Evolutionary conservation across 768 basidiomycete species (phyloP).

Genomic region (Rubroboletus pulcherrimus): DNA sequence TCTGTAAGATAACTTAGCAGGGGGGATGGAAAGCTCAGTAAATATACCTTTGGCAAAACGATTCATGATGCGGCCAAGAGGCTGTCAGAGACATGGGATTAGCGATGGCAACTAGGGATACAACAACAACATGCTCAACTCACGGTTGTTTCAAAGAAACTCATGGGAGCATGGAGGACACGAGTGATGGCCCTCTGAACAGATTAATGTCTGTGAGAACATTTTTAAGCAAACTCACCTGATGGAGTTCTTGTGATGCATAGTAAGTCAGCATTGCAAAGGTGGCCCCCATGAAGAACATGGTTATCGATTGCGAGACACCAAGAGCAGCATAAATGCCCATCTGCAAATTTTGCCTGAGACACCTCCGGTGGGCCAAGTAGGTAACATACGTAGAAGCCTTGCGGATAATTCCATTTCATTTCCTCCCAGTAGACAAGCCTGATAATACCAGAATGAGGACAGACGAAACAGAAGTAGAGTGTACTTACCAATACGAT

Average conservation of each 20-base stretch:
- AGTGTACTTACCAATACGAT: slow-evolving; percentile 58
- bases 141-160: slow-evolving; percentile 85
- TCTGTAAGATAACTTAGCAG: slow-evolving; percentile 33
- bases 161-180: slow-evolving; percentile 83
- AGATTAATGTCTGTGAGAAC: not conserved
- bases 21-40: not conserved
- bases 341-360: slow-evolving; percentile 47
- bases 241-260: slow-evolving; percentile 68
- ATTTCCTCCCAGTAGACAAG: slow-evolving; percentile 65
- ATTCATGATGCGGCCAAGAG: slow-evolving; percentile 86
- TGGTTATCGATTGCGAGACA: slow-evolving; percentile 60
- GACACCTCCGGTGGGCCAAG: slow-evolving; percentile 27
- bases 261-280: slow-evolving; percentile 72
- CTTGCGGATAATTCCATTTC: slow-evolving; percentile 56
- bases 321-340: slow-evolving; percentile 76
- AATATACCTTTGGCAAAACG: slow-evolving; percentile 73
- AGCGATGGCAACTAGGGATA: not conserved
- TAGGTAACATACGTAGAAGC: slow-evolving; percentile 61
- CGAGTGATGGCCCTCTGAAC: slow-evolving; percentile 56
- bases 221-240: slow-evolving; percentile 31
- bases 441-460: slow-evolving; percentile 34
- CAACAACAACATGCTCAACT: slow-evolving; percentile 11
- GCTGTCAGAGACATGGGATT: slow-evolving; percentile 36
- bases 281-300: slow-evolving; percentile 63
- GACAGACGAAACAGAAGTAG: not conserved